Conservation (phyloP, 2,329 filamentous ascomycete genomes). For the Fonsecaea nubica region DNA sequence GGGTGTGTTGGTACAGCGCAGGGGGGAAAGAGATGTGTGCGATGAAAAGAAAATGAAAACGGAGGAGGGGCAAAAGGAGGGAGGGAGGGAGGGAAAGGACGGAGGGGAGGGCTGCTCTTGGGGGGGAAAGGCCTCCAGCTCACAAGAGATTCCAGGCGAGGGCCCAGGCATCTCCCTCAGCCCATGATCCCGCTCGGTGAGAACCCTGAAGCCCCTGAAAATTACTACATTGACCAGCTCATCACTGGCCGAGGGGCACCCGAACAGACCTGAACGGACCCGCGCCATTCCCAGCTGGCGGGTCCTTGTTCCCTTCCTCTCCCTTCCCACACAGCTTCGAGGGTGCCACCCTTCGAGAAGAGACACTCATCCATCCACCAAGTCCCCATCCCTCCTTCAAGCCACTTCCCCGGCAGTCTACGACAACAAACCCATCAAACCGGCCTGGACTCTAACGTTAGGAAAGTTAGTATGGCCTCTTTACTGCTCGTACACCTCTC, state of each 20-base stretch:
- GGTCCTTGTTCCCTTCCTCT: neutral
- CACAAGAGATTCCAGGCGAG: slow-evolving; percentile 11
- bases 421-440: slow-evolving; percentile 15
- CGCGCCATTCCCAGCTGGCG: slow-evolving; percentile 12
- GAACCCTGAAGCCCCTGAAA: slow-evolving; percentile 24
- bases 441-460: slow-evolving; percentile 16
- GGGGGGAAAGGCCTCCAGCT: slow-evolving; percentile 2
- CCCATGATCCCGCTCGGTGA: slow-evolving; percentile 17
- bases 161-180: slow-evolving; percentile 21
- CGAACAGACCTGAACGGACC: slow-evolving; percentile 10
- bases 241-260: slow-evolving; percentile 23
- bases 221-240: slow-evolving; percentile 12
- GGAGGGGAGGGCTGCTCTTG: slow-evolving; percentile 14
- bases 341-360: slow-evolving; percentile 22
- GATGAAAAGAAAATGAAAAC: slow-evolving; percentile 27
- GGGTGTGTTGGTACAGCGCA: slow-evolving; percentile 17
- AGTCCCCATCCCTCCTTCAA: slow-evolving; percentile 16
- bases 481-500: slow-evolving; percentile 5
- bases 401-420: slow-evolving; percentile 18
- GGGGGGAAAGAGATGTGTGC: slow-evolving; percentile 17
- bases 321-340: slow-evolving; percentile 3
- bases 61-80: slow-evolving; percentile 29
- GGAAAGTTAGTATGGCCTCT: slow-evolving; percentile 13
- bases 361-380: slow-evolving; percentile 11
- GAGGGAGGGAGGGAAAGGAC: slow-evolving; percentile 22